phyloP scores from a whole-genome alignment of 257 asterid species.

The Plantago ovata region DNA sequence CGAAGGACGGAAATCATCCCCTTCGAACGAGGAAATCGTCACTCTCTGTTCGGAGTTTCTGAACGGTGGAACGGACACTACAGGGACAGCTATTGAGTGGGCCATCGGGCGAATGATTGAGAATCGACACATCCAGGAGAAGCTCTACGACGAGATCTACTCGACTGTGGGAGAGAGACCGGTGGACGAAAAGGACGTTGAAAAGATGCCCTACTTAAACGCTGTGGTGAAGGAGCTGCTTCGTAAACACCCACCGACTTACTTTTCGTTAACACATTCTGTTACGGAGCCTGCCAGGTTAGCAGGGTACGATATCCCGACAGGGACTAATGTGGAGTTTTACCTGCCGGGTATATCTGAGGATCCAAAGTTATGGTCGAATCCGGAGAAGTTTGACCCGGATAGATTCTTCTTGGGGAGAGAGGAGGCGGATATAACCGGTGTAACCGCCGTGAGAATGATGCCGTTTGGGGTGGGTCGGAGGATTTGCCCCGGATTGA shows the following conservation, averaged over 20 bases:
- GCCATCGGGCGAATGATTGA: slow-evolving; percentile 72
- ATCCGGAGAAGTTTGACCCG: slow-evolving; percentile 79
- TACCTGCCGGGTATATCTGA: slow-evolving; percentile 58
- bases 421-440: slow-evolving; percentile 87
- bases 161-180: slow-evolving; percentile 42
- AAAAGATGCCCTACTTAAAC: slow-evolving; percentile 66
- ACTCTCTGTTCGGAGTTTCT: slow-evolving; percentile 77
- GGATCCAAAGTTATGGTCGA: slow-evolving; percentile 72
- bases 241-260: slow-evolving; percentile 87
- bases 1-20: slow-evolving; percentile 67
- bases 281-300: slow-evolving; percentile 65
- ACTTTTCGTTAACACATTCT: slow-evolving; percentile 63
- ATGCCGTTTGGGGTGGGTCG: slow-evolving; percentile 85
- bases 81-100: slow-evolving; percentile 89
- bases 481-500: slow-evolving; percentile 90
- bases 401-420: slow-evolving; percentile 57
- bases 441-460: slow-evolving; percentile 68
- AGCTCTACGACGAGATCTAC: slow-evolving; percentile 57
- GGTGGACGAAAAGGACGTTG: slow-evolving; percentile 72
- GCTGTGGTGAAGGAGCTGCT: slow-evolving; percentile 77
- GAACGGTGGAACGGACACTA: slow-evolving; percentile 95
- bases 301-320: slow-evolving; percentile 78
- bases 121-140: slow-evolving; percentile 55
- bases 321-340: slow-evolving; percentile 59
- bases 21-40: slow-evolving; percentile 56